Base-by-base conservation (phyloP, 208 protist species). In the Endotrypanum monterogeii region DNA sequence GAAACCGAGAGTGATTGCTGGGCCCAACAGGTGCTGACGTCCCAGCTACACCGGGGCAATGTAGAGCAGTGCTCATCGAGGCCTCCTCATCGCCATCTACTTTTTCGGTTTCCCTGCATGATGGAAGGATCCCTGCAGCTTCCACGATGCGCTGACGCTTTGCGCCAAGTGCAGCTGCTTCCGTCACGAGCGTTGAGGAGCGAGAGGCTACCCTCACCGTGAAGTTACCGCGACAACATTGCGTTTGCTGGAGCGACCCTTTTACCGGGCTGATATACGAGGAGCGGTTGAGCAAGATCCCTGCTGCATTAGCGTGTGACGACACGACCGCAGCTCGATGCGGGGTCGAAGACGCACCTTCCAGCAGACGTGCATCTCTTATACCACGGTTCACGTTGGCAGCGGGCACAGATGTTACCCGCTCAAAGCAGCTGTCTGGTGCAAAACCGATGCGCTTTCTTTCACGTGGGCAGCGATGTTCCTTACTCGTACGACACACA, bases 391-490 rank as follows among this genome's bases (percentile, higher is more conserved):
- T 84, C 18, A 54, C 28, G 57, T 84, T 84, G 28, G 70, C n/a
- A 30, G 79, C 79, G 12, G 79, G 41, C 37, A 84, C 79, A 1
- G 62, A 28, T 23, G 65, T 75, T 8, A 84, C 63, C 3, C 57
- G 58, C 32, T 76, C 58, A 20, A 84, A 63, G 11, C n/a, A 62
- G 16, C 20, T 14, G 20, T 9, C 70, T 3, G 68, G 65, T 11
- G 62, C 75, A 66, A 85, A 85, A 5, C 41, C 79, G 56, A 85
- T 78, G 48, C 48, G 70, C 46, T 80, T 80, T 46, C 56, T 28
- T 56, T 71, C 63, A 51, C 28, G 63, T n/a, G 66, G 46, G 32
- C 48, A 30, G 30, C 14, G 12, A 3, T 25, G n/a, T 18, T 23
- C 66, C n/a, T 39, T 46, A 51, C 14, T 16, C 7, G 28, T 46